Evolutionary conservation across 1,139 yeast species (phyloP).

Genomic region (Meyerozyma smithsonii): DNA sequence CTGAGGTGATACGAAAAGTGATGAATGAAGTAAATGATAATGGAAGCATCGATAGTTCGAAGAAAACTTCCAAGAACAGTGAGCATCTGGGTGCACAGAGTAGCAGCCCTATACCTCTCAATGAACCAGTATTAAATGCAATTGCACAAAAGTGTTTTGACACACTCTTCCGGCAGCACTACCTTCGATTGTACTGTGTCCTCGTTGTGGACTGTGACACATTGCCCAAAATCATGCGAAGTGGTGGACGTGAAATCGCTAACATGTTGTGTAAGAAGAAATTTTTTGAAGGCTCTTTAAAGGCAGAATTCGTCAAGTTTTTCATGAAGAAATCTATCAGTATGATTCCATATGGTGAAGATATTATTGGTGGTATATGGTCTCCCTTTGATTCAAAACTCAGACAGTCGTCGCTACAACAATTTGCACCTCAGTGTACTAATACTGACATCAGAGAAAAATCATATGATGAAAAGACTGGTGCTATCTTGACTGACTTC

Average conservation of each 20-base stretch:
- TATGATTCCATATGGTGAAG: slow-evolving; percentile 74
- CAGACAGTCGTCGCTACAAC: slow-evolving; percentile 45
- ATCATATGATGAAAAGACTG: slow-evolving; percentile 73
- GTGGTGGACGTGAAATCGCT: slow-evolving; percentile 89
- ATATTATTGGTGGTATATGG: slow-evolving; percentile 82
- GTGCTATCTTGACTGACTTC: slow-evolving; percentile 69
- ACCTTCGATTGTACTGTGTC: slow-evolving; percentile 76
- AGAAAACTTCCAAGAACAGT: slow-evolving; percentile 7
- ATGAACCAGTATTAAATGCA: slow-evolving; percentile 59
- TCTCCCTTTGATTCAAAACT: slow-evolving; percentile 61
- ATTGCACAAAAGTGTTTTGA: slow-evolving; percentile 74
- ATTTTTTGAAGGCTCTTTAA: slow-evolving; percentile 70
- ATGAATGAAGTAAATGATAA: slow-evolving; percentile 17
- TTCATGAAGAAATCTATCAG: slow-evolving; percentile 64
- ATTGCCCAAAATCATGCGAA: slow-evolving; percentile 75
- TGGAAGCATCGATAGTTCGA: slow-evolving; percentile 14
- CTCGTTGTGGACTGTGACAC: slow-evolving; percentile 77
- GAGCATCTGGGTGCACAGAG: slow-evolving; percentile 13
- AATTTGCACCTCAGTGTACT: slow-evolving; percentile 55
- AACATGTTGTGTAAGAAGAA: slow-evolving; percentile 85
- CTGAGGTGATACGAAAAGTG: slow-evolving; percentile 56
- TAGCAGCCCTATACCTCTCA: slow-evolving; percentile 40
- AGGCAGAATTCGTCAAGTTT: slow-evolving; percentile 79
- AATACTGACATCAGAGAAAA: slow-evolving; percentile 71
- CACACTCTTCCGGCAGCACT: slow-evolving; percentile 64